These are phyloP conservation scores for Colletotrichum abscissum DNA, from an alignment of 2,329 filamentous ascomycete species.

Conservation along the genomic window DNA sequence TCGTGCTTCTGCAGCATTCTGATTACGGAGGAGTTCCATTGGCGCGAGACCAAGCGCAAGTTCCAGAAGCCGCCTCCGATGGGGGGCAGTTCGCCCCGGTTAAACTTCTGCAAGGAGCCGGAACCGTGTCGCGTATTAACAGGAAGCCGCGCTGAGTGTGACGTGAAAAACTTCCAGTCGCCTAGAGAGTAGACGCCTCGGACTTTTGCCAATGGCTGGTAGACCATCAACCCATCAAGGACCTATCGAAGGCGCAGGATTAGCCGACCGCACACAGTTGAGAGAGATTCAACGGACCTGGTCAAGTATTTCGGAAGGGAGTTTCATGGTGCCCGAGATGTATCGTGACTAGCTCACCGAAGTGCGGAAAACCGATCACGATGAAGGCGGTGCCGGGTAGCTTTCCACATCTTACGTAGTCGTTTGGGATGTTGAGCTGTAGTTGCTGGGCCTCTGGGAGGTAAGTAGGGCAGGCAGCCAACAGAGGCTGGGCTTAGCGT, in stretches of 20 bases:
- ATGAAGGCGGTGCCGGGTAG: neutral
- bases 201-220: neutral
- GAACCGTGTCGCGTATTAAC: neutral
- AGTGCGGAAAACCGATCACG: neutral
- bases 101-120: neutral
- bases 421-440: neutral
- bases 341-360: neutral
- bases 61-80: neutral
- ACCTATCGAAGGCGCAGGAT: neutral
- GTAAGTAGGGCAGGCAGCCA: too few species aligned
- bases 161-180: neutral
- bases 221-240: neutral
- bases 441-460: neutral
- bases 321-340: neutral
- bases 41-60: neutral
- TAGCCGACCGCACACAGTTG: neutral
- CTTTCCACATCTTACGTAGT: neutral
- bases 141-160: neutral
- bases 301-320: conserved; percentile 5
- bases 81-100: neutral
- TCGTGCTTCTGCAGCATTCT: neutral
- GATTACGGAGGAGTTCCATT: conserved; percentile 1
- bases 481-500: neutral
- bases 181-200: neutral
- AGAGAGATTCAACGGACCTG: neutral